A percentile compares a stretch with the other conserved stretches of the same genome.
Evolutionary conservation across 2,329 filamentous ascomycete genomes (phyloP).

Genomic region (Phialophora chinensis): DNA sequence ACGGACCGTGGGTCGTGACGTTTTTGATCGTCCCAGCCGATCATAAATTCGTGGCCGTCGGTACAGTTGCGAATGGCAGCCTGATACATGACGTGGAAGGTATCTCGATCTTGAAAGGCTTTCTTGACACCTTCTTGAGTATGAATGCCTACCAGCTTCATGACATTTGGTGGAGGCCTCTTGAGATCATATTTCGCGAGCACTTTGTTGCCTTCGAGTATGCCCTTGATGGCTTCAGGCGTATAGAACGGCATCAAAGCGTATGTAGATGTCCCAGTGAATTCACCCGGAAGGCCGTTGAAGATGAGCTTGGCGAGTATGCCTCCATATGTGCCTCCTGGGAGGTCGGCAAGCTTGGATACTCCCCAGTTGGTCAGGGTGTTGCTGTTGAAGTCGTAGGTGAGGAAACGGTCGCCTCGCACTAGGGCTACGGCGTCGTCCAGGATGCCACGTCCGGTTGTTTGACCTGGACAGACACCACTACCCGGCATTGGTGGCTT

Average conservation of each 20-base stretch:
- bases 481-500: constrained; percentile 56
- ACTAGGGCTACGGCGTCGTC: constrained; percentile 57
- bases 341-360: constrained; percentile 49
- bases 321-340: constrained; percentile 53
- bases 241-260: constrained; percentile 60
- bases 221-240: constrained; percentile 54
- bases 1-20: constrained; percentile 50
- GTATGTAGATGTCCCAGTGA: constrained; percentile 57
- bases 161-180: constrained; percentile 49
- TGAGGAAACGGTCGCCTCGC: constrained; percentile 55
- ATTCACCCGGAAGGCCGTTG: constrained; percentile 55
- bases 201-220: constrained; percentile 55
- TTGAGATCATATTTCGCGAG: constrained; percentile 55
- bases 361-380: constrained; percentile 59
- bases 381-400: constrained; percentile 56
- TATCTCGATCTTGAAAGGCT: constrained; percentile 57
- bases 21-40: constrained; percentile 53
- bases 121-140: constrained; percentile 58
- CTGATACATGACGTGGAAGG: constrained; percentile 57
- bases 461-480: constrained; percentile 55
- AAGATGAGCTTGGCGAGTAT: constrained; percentile 55
- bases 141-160: constrained; percentile 54
- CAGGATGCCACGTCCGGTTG: constrained; percentile 54
- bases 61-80: constrained; percentile 50
- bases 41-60: constrained; percentile 56